Evolutionary conservation across 352 stramenopile species (phyloP).

Genomic region (Phytophthora pini): DNA sequence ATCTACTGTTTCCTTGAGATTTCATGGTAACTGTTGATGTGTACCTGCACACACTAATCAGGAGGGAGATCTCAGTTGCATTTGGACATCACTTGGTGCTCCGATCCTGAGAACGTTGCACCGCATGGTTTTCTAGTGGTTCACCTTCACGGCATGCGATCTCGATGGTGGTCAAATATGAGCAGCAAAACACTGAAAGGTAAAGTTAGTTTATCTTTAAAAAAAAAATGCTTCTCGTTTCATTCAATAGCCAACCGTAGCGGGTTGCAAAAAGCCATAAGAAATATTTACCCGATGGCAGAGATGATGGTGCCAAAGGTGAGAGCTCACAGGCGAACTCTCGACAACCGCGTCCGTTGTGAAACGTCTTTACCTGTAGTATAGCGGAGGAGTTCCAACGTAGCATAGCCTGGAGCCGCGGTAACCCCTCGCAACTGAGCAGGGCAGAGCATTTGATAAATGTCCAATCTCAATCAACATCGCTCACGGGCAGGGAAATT

Average conservation of each 20-base stretch:
- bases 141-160: not conserved
- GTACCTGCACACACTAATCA: too few species aligned
- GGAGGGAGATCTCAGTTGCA: constrained; percentile 1
- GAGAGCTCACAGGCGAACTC: constrained; percentile 2
- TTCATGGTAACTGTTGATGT: too few species aligned
- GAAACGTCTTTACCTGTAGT: constrained; percentile 3
- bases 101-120: constrained; percentile 9
- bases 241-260: too few species aligned
- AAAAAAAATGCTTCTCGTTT: too few species aligned
- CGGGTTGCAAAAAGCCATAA: too few species aligned
- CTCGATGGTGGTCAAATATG: not conserved
- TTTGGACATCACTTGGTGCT: not conserved
- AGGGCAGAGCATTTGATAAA: constrained; percentile 14
- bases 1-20: too few species aligned
- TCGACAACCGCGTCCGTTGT: constrained; percentile 15
- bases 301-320: constrained; percentile 7
- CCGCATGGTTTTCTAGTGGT: constrained; percentile 14
- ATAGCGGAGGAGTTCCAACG: not conserved
- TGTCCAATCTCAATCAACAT: constrained; percentile 18
- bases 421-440: constrained; percentile 15
- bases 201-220: not conserved
- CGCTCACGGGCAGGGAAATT: constrained; percentile 1
- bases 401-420: not conserved
- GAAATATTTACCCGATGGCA: constrained; percentile 9
- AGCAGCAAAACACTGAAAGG: not conserved